Percentiles rank a stretch among this genome's conserved stretches.
These are phyloP conservation scores for Dactylellina cionopaga DNA, from an alignment of 2,329 filamentous ascomycete genomes.

Conservation along the genomic window DNA sequence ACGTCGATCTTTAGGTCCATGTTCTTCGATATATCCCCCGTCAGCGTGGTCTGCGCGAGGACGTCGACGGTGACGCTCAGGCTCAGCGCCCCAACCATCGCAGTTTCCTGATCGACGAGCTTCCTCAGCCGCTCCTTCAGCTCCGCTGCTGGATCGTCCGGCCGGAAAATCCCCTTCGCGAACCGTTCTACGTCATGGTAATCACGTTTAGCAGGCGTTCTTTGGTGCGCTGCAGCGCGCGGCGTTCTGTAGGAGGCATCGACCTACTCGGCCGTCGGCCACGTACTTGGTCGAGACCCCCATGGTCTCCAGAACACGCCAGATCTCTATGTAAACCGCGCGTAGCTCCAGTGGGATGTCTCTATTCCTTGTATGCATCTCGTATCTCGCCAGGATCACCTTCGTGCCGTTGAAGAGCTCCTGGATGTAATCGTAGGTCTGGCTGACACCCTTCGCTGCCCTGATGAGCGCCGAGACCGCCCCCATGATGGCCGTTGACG, in stretches of 20 bases:
- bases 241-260: no score
- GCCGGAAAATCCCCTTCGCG: conserved; percentile 1
- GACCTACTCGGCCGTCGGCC: conserved; percentile 13
- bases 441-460: conserved; percentile 8
- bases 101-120: conserved; percentile 9
- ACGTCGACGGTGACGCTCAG: conserved; percentile 5
- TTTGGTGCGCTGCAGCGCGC: no score
- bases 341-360: conserved; percentile 2
- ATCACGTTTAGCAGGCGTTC: neutral
- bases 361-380: conserved; percentile 3
- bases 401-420: conserved; percentile 12
- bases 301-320: conserved; percentile 9
- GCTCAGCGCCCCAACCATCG: conserved; percentile 7
- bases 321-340: conserved; percentile 10
- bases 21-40: conserved; percentile 22
- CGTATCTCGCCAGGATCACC: conserved; percentile 1
- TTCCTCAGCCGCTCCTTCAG: conserved; percentile 10
- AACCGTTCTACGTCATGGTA: conserved; percentile 15
- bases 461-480: conserved; percentile 8
- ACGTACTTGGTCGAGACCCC: conserved; percentile 23
- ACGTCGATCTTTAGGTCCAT: conserved; percentile 83
- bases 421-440: conserved; percentile 16
- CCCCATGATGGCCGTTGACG: conserved; percentile 7
- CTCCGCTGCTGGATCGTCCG: conserved; percentile 1
- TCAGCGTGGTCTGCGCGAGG: conserved; percentile 2